Evolutionary conservation across 805 yeast species (phyloP), one percentile per base, ranked within the genome.

Genomic region (Ogataea trehalophila): DNA sequence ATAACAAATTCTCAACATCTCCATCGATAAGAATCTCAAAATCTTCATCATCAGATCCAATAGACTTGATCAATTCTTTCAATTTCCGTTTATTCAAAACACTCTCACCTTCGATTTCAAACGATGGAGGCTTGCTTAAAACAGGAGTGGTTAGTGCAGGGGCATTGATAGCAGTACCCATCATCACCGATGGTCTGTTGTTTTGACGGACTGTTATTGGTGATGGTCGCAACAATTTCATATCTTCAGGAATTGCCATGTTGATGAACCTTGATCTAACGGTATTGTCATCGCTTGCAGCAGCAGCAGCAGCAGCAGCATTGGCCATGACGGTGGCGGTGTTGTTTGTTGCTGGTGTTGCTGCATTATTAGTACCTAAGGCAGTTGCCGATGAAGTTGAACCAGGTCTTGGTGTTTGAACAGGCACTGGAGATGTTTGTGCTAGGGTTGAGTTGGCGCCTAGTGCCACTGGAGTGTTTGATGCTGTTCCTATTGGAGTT

Each of bases 11-110:
- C 65, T 91, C 97, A 16, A 89, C 96, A 66, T 94, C 97, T 26
- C 97, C 98, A 65, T 92, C 99, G 48, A 94, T 86, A 5, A 77
- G 76, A 6, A 95, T 83, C 58, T 90, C 95, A 16, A 92, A 86
- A 61, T 92, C 97, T 38, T 96, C 97, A 64, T 85, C 94, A 63
- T 86, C 92, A 2, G 83, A 79, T 6, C 91, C 94, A 15, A 83
- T 87, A 2, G 87, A 80, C 60, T 82, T 80, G 6, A 94, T 94
- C 50, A 94, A 74, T 62, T 94, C 99, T 53, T 87, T 78, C 55
- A 94, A 74, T 64, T 94, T 94, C 44, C 99, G 75, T 65, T 94
- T 94, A 37, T 94, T 85, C 61, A 94, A 71, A 1, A 91, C 95
- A 26, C 97, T 69, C 42, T 86, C 89, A 7, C 87, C 85, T 52